Percentiles rank a stretch among this genome's conserved stretches.
Conservation (phyloP, 192 early-diverging fungal genomes). For the Backusella macrospora region DNA sequence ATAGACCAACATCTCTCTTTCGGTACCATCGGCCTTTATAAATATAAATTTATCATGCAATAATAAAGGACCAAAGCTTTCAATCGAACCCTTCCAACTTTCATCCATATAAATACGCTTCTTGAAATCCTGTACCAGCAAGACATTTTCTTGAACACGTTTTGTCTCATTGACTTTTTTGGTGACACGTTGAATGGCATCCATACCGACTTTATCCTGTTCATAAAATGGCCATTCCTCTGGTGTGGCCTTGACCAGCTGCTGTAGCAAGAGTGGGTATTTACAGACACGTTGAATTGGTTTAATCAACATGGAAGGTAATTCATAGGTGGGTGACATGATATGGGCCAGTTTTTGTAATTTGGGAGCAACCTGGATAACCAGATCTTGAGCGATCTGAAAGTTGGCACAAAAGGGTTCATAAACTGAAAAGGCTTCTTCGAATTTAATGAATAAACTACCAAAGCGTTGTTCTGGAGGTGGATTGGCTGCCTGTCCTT, state of each 20-base stretch:
- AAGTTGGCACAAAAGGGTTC: constrained; percentile 96
- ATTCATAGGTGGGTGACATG: constrained; percentile 83
- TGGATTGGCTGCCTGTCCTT: constrained; percentile 70
- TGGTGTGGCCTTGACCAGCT: constrained; percentile 68
- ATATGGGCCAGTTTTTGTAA: constrained; percentile 65
- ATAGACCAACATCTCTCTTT: constrained; percentile 83
- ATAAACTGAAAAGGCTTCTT: constrained; percentile 83
- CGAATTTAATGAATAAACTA: constrained; percentile 77
- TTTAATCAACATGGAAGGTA: constrained; percentile 94
- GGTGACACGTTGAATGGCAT: constrained; percentile 83
- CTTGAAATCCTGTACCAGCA: constrained; percentile 78
- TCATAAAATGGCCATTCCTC: constrained; percentile 52
- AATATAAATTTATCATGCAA: constrained; percentile 90
- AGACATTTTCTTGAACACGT: constrained; percentile 85
- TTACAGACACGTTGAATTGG: constrained; percentile 98
- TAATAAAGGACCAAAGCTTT: constrained; percentile 80
- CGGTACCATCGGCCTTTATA: constrained; percentile 60
- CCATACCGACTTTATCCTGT: constrained; percentile 72
- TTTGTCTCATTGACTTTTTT: constrained; percentile 90
- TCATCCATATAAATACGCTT: constrained; percentile 65
- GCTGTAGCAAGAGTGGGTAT: constrained; percentile 91
- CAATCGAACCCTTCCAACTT: constrained; percentile 77
- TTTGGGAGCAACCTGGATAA: constrained; percentile 60
- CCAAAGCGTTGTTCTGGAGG: constrained; percentile 90
- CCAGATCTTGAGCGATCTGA: constrained; percentile 70